A percentile compares a stretch with the other conserved stretches of the same genome.
phyloP scores from a whole-genome alignment of 2,329 filamentous ascomycete species.

The Aspergillus luchuensis region DNA sequence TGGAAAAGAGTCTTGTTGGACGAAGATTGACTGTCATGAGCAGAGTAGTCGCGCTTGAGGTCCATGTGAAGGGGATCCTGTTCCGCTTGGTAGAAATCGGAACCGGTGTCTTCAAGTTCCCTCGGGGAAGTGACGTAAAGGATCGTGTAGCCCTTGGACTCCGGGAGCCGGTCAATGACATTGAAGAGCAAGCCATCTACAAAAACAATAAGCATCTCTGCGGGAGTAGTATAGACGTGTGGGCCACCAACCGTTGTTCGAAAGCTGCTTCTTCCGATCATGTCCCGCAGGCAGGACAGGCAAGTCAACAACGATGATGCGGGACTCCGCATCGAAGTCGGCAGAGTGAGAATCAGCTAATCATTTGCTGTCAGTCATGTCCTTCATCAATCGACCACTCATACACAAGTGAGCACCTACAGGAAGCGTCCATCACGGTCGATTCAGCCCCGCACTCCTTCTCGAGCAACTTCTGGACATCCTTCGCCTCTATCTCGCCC shows the following conservation, averaged over 20 bases:
- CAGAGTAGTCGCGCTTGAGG: slow-evolving; percentile 65
- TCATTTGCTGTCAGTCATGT: slow-evolving; percentile 20
- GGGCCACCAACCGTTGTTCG: slow-evolving; percentile 45
- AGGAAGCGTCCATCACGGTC: slow-evolving; percentile 47
- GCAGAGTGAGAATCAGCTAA: slow-evolving; percentile 45
- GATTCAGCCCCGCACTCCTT: slow-evolving; percentile 51
- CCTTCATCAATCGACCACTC: neutral
- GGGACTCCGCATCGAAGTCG: slow-evolving; percentile 40
- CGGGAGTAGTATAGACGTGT: slow-evolving; percentile 6
- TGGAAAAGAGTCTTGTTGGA: slow-evolving; percentile 63
- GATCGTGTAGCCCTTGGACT: slow-evolving; percentile 67
- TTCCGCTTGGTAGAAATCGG: slow-evolving; percentile 63
- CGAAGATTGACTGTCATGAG: slow-evolving; percentile 38
- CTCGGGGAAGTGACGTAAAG: slow-evolving; percentile 70
- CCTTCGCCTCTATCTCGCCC: slow-evolving; percentile 49
- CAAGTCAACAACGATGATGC: slow-evolving; percentile 50
- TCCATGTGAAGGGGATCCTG: slow-evolving; percentile 67
- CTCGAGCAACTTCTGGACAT: slow-evolving; percentile 47
- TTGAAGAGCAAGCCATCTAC: slow-evolving; percentile 52
- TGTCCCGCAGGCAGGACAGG: slow-evolving; percentile 41
- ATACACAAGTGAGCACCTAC: slow-evolving; percentile 30
- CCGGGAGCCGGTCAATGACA: slow-evolving; percentile 51
- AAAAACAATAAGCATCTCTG: slow-evolving; percentile 7
- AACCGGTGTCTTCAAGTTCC: slow-evolving; percentile 33
- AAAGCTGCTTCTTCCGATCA: slow-evolving; percentile 43